These are phyloP conservation scores for Collybia sp. DNA, from an alignment of 768 basidiomycete genomes.

Conservation along the genomic window DNA sequence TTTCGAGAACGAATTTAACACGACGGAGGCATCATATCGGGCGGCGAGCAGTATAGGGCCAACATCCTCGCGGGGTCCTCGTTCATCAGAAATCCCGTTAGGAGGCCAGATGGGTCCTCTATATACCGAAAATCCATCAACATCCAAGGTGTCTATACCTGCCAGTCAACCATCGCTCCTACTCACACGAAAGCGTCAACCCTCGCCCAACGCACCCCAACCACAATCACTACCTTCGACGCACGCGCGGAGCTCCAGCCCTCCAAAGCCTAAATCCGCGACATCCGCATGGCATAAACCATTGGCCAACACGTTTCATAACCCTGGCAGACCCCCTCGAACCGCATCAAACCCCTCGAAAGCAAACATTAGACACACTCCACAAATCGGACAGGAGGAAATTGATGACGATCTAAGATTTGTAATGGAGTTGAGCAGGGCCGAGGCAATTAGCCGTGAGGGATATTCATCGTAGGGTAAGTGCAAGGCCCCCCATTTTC, in stretches of 20 bases:
- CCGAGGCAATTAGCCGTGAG: conserved; percentile 48
- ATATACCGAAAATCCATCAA: no score
- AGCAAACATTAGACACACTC: no score
- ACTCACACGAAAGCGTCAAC: no score
- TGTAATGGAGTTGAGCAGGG: conserved; percentile 68
- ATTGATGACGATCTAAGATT: conserved; percentile 63
- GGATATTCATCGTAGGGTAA: conserved; percentile 9
- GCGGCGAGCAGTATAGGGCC: conserved; percentile 12
- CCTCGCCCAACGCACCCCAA: background rate
- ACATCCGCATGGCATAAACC: conserved; percentile 3
- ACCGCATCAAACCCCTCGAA: no score
- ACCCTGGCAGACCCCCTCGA: no score
- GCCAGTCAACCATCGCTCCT: no score
- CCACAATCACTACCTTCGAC: conserved; percentile 1
- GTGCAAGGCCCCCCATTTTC: no score
- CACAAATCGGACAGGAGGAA: conserved; percentile 19
- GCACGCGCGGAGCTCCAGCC: conserved; percentile 4
- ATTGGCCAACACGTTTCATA: no score
- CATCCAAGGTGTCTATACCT: no score
- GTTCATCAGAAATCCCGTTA: conserved; percentile 3
- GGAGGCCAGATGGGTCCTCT: no score
- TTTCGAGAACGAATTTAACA: conserved; percentile 52
- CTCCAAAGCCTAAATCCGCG: conserved; percentile 9
- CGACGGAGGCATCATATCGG: conserved; percentile 17
- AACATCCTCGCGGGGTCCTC: background rate